phyloP scores from a whole-genome alignment of 768 basidiomycete species.

The Tulasnella sp. region DNA sequence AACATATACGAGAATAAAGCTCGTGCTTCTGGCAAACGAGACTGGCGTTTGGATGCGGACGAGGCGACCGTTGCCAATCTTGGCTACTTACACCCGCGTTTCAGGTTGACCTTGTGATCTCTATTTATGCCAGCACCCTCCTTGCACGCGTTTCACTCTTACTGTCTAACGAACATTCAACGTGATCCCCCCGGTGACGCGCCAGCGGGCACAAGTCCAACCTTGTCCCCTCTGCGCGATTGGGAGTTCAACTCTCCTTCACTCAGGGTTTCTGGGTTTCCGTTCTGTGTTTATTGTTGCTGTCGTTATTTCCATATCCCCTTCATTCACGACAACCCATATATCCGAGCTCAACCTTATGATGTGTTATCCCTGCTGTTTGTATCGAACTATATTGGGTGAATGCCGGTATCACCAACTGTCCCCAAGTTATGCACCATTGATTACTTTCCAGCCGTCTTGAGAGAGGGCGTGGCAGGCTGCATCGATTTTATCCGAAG shows the following conservation, averaged over 20 bases:
- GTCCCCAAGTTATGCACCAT: background rate
- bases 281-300: background rate
- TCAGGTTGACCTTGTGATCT: constrained; percentile 19
- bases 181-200: background rate
- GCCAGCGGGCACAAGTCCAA: constrained; percentile 5
- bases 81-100: constrained; percentile 22
- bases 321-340: background rate
- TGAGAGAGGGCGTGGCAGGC: background rate
- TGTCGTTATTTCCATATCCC: background rate
- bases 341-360: constrained; percentile 4
- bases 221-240: background rate
- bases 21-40: constrained; percentile 21
- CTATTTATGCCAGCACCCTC: background rate
- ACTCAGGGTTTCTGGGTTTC: background rate
- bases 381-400: background rate
- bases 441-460: constrained; percentile 7
- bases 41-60: constrained; percentile 22
- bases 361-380: background rate
- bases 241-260: constrained; percentile 14
- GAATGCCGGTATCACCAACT: background rate
- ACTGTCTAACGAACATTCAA: background rate
- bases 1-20: constrained; percentile 21
- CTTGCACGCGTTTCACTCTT: background rate
- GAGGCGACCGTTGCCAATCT: constrained; percentile 18
- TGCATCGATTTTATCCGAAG: background rate